Conservation (phyloP, 345 rosid genomes). For the Euphorbia lathyris region DNA sequence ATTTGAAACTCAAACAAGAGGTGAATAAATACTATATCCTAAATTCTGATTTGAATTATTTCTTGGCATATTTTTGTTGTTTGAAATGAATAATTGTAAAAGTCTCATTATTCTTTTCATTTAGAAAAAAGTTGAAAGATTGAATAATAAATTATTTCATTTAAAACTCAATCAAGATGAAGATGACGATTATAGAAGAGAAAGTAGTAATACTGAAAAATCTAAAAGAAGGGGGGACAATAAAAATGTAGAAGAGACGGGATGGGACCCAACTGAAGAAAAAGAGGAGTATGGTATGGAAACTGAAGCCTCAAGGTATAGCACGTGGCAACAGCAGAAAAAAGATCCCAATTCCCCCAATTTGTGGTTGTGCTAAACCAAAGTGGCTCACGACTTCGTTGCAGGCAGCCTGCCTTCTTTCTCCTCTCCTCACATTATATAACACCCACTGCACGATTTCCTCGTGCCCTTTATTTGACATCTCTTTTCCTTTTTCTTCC, state of each 20-base stretch:
- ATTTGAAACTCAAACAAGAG: too few species aligned
- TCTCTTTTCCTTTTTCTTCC: too few species aligned
- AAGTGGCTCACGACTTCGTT: neutral
- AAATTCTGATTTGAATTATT: too few species aligned
- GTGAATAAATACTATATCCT: too few species aligned
- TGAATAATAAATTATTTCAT: too few species aligned
- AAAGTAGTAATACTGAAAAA: too few species aligned
- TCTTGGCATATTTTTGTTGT: too few species aligned
- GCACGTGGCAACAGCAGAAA: neutral
- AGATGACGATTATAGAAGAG: too few species aligned
- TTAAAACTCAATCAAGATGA: too few species aligned
- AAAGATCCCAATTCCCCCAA: neutral
- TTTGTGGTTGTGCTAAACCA: neutral
- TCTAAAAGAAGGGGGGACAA: neutral
- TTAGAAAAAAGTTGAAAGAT: too few species aligned
- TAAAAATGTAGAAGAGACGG: neutral
- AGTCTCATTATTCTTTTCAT: too few species aligned
- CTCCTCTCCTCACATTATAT: neutral
- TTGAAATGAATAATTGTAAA: neutral
- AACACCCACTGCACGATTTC: slow-evolving; percentile 3
- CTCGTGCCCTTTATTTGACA: neutral
- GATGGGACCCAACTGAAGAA: slow-evolving; percentile 9
- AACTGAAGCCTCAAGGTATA: neutral
- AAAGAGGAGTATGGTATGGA: neutral
- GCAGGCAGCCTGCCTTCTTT: neutral